These are phyloP conservation scores for Pseudomicrostroma phylloplanum DNA, from an alignment of 1,284 basidiomycete genomes.

Conservation along the genomic window DNA sequence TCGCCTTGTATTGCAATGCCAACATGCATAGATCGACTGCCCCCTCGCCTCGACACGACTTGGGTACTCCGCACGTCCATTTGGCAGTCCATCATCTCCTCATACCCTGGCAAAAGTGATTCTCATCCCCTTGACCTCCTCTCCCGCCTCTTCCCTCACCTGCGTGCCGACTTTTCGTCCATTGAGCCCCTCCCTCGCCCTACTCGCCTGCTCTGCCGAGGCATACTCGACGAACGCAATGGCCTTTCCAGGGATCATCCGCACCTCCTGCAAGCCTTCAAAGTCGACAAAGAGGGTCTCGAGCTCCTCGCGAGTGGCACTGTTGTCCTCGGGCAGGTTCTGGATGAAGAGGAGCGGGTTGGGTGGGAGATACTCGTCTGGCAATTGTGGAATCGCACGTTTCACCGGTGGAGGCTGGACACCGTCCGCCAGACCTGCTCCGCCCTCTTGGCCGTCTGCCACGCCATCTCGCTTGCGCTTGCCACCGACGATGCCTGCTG, in stretches of 20 bases:
- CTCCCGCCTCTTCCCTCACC: conserved; percentile 23
- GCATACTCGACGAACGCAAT: conserved; percentile 48
- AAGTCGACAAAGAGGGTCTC: conserved; percentile 38
- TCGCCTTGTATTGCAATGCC: no score
- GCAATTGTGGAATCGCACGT: conserved; percentile 57
- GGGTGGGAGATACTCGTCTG: conserved; percentile 97
- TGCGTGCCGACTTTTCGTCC: conserved; percentile 35
- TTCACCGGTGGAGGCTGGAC: not conserved
- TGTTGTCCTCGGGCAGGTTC: conserved; percentile 36
- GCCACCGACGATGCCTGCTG: not conserved
- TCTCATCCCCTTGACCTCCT: conserved; percentile 24
- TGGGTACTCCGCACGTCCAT: no score
- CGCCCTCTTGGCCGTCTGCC: conserved; percentile 24
- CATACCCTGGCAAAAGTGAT: conserved; percentile 19
- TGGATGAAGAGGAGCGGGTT: conserved; percentile 99
- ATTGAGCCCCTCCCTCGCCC: conserved; percentile 45
- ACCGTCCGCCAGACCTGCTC: conserved; percentile 2
- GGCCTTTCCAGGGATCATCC: conserved; percentile 44
- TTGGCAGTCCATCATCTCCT: no score
- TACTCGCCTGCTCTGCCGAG: conserved; percentile 33
- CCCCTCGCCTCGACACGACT: no score
- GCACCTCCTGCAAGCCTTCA: conserved; percentile 39
- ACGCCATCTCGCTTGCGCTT: conserved; percentile 18
- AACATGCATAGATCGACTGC: no score
- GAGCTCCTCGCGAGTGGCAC: conserved; percentile 32